Evolutionary conservation across 495 filamentous ascomycete genomes (phyloP), one percentile per base, ranked within the genome.

Genomic region (Penicillium angulare): DNA sequence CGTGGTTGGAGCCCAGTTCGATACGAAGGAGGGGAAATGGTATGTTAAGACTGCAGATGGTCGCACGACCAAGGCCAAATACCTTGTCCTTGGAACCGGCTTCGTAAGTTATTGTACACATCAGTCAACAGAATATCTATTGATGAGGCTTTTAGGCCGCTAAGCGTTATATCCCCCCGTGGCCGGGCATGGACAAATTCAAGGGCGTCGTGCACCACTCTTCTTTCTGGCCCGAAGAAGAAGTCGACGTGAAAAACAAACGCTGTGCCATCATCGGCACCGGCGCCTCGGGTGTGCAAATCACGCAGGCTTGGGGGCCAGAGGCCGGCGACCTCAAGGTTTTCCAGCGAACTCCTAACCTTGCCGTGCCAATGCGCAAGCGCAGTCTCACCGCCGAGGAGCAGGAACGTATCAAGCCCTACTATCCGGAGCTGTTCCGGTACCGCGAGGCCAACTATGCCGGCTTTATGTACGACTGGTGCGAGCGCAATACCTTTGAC

Each of bases 271-370:
- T 85, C 33, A 77, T 87, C 16, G 84, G 84, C 7, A 86, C 84
- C 0, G 84, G 84, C 8, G 75, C 81, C 0, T 71, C 78, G 0
- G 82, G 80, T 0, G 75, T 86, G 0, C 84, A 87, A 46, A 66
- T 82, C 31, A 65, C 68, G 1, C 81, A 85, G 47, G 75, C 72
- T 20, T 61, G 56, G 49, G 77, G 64, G 7, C 66, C 63, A 12
- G 48, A 53, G 0, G 78, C 69, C 0, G 59, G 34, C 3, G 44
- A 60, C 2, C 54, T 77, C n/a, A 77, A 63, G 0, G 69, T 82
- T 8, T 79, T 80, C 51, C 79, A 81, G 44, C 67, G 79, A 5
- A 79, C 78, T 0, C 80, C 80, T 0, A 84, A 82, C 52, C 65
- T 78, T 10, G 69, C 71, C 6, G 49, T 85, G 9, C 78, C 75